Evolutionary conservation across 192 early-diverging fungal genomes (phyloP), one percentile per base, ranked within the genome.

Genomic region (Mortierella alpina): DNA sequence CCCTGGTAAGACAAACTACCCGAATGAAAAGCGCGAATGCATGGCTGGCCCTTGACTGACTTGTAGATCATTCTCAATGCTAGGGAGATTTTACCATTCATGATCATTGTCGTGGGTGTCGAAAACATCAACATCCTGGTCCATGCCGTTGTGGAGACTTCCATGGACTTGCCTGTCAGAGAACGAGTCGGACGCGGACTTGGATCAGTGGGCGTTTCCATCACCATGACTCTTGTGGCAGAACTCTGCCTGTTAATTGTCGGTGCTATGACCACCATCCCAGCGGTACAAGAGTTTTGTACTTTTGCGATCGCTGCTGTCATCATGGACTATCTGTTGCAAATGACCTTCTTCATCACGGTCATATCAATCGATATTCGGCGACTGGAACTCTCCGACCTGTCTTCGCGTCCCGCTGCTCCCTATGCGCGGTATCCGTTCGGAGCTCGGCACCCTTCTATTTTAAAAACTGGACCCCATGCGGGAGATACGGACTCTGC

Each of bases 351-450:
- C 70, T 93, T 94, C 59, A 86, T 90, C 42, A 90, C 92, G 1
- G 90, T 93, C 46, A 79, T 95, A n/a, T 92, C 94, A 2, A 92
- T 95, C 59, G 93, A 95, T 88, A 90, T 95, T 59, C 88, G 90
- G n/a, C 87, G 93, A 41, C 76, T 93, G 22, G 92, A 95, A 23
- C 55, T 80, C 1, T 80, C 70, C 5, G 77, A 80, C 53, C 66
- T 80, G 4, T 56, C 60, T 17, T 39, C 65, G 14, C 77, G 77
- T 0, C 66, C 77, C 1, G 53, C 59, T 45, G 59, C 41, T 2
- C 70, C 69, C 1, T 72, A 70, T 18, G 49, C 66, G 20, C 69
- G 77, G 5, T 68, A 72, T 44, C 70, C 69, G 6, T 80, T 80
- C 51, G 54, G 70, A 5, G 50, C 68, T 40, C 64, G 69, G 31